Evolutionary conservation across 2,329 filamentous ascomycete species (phyloP), one percentile per base, ranked within the genome.

Genomic region (Trichoderma sp.): DNA sequence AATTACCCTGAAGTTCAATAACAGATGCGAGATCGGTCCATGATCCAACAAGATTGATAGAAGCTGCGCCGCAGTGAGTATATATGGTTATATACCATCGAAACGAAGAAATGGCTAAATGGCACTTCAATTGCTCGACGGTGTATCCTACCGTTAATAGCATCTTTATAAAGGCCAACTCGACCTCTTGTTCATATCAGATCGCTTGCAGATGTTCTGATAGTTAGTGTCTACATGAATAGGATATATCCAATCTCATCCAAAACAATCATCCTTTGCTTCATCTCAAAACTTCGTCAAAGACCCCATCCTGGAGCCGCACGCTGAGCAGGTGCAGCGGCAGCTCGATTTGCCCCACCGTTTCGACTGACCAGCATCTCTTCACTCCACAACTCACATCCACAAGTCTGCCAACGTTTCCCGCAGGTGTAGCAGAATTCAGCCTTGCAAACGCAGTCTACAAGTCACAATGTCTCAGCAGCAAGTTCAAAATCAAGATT

Each of bases 391-490:
- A 35, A 9, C 4, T 65, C 69, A 78, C 95, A 97, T 68, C 93
- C 91, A 81, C 95, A 97, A 1, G 88, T 91, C 85, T 94, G 95
- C 94, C 95, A 97, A 79, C 93, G 93, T 33, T 87, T 82, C 24
- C 93, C 95, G 81, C 95, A 98, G 27, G 94, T 89, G 90, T 96
- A 95, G 85, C 95, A 98, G 81, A 97, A 97, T 79, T 97, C 90
- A 27, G 94, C 93, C 71, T 90, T 92, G 81, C 95, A 97, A 71
- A 91, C 93, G 82, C 92, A 73, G 16, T 91, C 72, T 73, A 16
- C 14, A 5, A n/a, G 29, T 27, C 8, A 21, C 45, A 53, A 21
- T 24, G 2, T 29, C 3, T 72, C 16, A 72, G 41, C 14, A 29
- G 86, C 88, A 0, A 4, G 18, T 3, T 50, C 27, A 1, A 18